Evolutionary conservation across 495 filamentous ascomycete genomes (phyloP).

Genomic region (Neurospora tetrasperma): DNA sequence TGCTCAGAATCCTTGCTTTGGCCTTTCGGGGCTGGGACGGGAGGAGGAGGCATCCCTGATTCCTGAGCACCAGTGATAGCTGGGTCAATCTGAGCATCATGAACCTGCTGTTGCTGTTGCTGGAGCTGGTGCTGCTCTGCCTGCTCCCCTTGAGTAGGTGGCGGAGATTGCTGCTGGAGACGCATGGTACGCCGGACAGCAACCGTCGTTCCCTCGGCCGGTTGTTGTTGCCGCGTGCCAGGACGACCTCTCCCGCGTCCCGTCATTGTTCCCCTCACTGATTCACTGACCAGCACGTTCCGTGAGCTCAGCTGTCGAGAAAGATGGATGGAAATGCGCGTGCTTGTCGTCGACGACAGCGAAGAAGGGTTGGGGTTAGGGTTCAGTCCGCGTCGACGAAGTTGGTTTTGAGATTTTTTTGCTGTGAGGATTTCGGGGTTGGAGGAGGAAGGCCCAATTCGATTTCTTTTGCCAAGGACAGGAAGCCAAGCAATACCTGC

Average conservation of each 20-base stretch:
- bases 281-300: neutral
- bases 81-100: conserved; percentile 14
- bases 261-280: conserved; percentile 7
- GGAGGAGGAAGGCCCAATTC: neutral
- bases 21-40: conserved; percentile 9
- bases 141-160: conserved; percentile 18
- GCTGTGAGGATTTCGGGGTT: neutral
- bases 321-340: neutral
- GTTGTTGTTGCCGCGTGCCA: conserved; percentile 7
- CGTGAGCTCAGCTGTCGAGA: neutral
- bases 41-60: conserved; percentile 18
- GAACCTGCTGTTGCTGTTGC: neutral
- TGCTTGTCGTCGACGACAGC: neutral
- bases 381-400: conserved; percentile 9
- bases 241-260: conserved; percentile 17
- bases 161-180: conserved; percentile 7
- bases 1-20: conserved; percentile 2
- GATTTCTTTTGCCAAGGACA: neutral
- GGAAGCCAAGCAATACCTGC: neutral
- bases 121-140: conserved; percentile 4
- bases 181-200: neutral
- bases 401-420: conserved; percentile 18
- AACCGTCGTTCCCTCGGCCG: neutral
- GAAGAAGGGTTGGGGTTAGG: conserved; percentile 29
- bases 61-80: conserved; percentile 13